Evolutionary conservation across 2,329 filamentous ascomycete species (phyloP).

Genomic region (Botrytis cinerea): DNA sequence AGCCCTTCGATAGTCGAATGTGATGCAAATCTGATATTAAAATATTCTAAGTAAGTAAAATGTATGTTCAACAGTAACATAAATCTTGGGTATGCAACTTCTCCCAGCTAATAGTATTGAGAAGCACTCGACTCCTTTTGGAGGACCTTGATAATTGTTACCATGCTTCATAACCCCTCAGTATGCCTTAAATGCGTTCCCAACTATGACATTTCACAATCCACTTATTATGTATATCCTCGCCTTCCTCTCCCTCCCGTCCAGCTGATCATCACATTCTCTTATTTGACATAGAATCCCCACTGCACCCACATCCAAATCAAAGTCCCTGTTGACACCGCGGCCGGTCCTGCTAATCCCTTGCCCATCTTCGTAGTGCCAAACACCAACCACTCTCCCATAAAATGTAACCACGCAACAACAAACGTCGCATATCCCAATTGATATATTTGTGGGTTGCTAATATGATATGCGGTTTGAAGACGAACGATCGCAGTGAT

Average conservation of each 20-base stretch:
- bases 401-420: slow-evolving; percentile 57
- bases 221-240: neutral
- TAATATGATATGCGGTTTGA: slow-evolving; percentile 69
- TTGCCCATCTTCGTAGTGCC: slow-evolving; percentile 68
- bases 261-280: neutral
- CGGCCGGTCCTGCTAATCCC: slow-evolving; percentile 58
- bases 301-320: slow-evolving; percentile 69
- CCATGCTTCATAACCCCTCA: neutral
- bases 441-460: slow-evolving; percentile 59
- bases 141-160: neutral
- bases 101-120: neutral
- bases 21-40: neutral
- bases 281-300: slow-evolving; percentile 61
- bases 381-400: slow-evolving; percentile 78
- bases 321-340: slow-evolving; percentile 51
- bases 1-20: neutral
- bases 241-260: neutral
- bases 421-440: slow-evolving; percentile 64
- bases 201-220: neutral
- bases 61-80: neutral
- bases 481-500: slow-evolving; percentile 61
- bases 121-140: neutral
- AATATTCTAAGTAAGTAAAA: neutral
- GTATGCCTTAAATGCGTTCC: neutral
- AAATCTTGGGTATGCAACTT: neutral